Percentiles rank a stretch among this genome's conserved stretches.
phyloP scores from a whole-genome alignment of 2,329 filamentous ascomycete species.

The Podosphaera fusca region DNA sequence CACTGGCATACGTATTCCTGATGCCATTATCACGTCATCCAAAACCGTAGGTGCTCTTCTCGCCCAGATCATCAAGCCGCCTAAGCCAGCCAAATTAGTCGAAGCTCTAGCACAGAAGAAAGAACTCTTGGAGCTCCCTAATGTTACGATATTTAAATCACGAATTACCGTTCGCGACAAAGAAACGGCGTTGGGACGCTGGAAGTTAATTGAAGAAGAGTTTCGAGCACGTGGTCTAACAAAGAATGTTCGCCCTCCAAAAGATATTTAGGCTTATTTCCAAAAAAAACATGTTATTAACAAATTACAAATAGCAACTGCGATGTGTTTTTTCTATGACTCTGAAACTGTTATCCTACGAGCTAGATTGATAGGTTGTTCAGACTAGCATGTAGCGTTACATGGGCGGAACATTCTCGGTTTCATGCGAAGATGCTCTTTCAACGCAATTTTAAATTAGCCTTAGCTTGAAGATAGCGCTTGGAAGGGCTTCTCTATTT shows the following conservation, averaged over 20 bases:
- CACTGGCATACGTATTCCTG: constrained; percentile 53
- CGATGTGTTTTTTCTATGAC: no score
- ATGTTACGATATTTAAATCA: constrained; percentile 42
- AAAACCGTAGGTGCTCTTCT: constrained; percentile 31
- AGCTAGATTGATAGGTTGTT: background rate
- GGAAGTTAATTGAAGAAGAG: constrained; percentile 59
- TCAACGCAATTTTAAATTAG: no score
- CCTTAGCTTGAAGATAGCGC: no score
- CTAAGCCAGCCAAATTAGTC: constrained; percentile 37
- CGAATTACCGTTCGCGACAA: constrained; percentile 49
- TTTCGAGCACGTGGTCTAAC: constrained; percentile 33
- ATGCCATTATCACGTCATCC: constrained; percentile 37
- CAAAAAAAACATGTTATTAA: no score
- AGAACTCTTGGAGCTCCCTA: constrained; percentile 31
- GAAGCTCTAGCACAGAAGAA: constrained; percentile 28
- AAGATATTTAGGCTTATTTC: background rate
- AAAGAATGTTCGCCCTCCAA: background rate
- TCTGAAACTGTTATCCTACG: no score
- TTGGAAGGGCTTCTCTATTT: no score
- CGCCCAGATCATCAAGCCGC: constrained; percentile 26
- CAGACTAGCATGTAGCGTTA: no score
- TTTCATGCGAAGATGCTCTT: no score
- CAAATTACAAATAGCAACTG: no score
- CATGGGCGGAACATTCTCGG: no score
- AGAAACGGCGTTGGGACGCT: constrained; percentile 48